Evolutionary conservation across 169 alveolate genomes (phyloP).

Genomic region (Eimeria praecox): DNA sequence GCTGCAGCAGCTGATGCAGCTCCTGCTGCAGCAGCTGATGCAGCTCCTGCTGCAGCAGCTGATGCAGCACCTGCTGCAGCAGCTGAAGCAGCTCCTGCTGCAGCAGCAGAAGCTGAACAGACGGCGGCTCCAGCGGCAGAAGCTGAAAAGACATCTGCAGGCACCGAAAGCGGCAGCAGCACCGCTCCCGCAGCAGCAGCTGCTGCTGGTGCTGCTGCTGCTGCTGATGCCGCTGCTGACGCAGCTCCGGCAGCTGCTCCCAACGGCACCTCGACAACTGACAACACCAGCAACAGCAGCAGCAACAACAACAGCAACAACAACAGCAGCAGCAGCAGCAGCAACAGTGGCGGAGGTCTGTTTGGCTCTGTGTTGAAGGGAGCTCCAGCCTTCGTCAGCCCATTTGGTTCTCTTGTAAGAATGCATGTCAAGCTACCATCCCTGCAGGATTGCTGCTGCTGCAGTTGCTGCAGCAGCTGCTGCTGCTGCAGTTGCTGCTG

Average conservation of each 20-base stretch:
- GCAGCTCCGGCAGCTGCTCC: constrained; percentile 36
- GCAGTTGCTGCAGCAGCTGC: not conserved
- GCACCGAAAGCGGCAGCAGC: not conserved
- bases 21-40: constrained; percentile 9
- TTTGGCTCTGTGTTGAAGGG: constrained; percentile 62
- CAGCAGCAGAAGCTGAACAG: not conserved
- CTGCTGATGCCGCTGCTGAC: not conserved
- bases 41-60: not conserved
- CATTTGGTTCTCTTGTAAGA: constrained; percentile 61
- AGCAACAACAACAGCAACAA: constrained; percentile 10
- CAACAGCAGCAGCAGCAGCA: constrained; percentile 43
- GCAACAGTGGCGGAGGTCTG: constrained; percentile 21
- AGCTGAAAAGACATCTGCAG: not conserved
- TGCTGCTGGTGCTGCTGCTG: not conserved
- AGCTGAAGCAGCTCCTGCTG: constrained; percentile 43
- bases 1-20: not conserved
- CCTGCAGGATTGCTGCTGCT: no score
- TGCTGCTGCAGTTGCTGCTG: not conserved
- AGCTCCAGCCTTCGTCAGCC: constrained; percentile 46
- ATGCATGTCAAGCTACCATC: not conserved
- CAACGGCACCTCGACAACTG: constrained; percentile 46
- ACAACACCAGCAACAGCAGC: constrained; percentile 16
- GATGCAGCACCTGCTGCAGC: constrained; percentile 50
- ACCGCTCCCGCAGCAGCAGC: not conserved
- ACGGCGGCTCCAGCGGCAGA: constrained; percentile 47